phyloP scores from a whole-genome alignment of 2,329 filamentous ascomycete genomes.

The Verticillium isaacii region DNA sequence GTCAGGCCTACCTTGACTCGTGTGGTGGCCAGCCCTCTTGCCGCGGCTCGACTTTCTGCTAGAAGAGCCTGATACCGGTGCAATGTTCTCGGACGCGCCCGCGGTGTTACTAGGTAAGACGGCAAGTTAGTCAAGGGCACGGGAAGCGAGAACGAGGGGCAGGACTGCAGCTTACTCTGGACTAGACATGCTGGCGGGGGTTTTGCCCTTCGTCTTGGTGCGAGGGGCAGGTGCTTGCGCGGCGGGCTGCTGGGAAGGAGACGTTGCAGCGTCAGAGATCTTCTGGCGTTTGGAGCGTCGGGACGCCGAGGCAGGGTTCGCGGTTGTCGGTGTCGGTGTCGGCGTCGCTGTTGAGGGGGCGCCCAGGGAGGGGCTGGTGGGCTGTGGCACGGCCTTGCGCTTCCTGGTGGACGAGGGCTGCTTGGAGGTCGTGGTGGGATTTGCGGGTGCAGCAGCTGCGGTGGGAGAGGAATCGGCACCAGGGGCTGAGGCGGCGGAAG shows the following conservation, averaged over 20 bases:
- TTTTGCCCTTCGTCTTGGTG: conserved; percentile 54
- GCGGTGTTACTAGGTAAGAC: conserved; percentile 44
- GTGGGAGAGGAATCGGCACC: conserved; percentile 33
- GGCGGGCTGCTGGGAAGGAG: conserved; percentile 24
- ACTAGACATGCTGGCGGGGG: conserved; percentile 64
- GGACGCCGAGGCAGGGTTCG: conserved; percentile 27
- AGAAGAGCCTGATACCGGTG: conserved; percentile 56
- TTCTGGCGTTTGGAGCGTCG: conserved; percentile 70
- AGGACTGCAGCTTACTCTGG: conserved; percentile 50
- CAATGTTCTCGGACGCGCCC: conserved; percentile 53
- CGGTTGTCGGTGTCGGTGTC: neutral
- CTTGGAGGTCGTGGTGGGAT: conserved; percentile 31
- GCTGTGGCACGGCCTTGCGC: conserved; percentile 64
- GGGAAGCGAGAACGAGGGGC: neutral
- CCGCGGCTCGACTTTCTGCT: conserved; percentile 69
- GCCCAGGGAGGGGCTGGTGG: conserved; percentile 35
- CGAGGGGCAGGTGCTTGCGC: conserved; percentile 5
- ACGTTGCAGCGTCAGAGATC: conserved; percentile 43
- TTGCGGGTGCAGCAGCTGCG: conserved; percentile 29
- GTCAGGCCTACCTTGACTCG: conserved; percentile 27
- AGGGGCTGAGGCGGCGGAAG: conserved; percentile 35
- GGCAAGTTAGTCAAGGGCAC: neutral
- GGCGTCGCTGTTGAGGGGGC: conserved; percentile 7
- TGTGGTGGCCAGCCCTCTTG: conserved; percentile 52
- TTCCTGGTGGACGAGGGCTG: conserved; percentile 56